Evolutionary conservation across 192 early-diverging fungal species (phyloP).

Genomic region (Coemansia asiatica): DNA sequence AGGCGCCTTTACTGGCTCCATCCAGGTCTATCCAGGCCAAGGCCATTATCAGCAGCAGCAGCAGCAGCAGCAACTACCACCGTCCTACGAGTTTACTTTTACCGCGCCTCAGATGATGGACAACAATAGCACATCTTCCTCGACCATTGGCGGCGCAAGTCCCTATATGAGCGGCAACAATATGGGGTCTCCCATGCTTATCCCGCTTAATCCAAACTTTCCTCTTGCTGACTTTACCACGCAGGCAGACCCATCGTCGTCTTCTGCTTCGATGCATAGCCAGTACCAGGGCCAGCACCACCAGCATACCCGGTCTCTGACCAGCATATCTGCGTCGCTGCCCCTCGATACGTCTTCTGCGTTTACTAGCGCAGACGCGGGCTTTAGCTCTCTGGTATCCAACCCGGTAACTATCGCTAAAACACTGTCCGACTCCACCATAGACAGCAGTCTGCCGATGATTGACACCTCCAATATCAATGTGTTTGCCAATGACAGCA

Average conservation of each 20-base stretch:
- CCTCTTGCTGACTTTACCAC: constrained; percentile 45
- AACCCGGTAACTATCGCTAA: constrained; percentile 15
- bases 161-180: constrained; percentile 19
- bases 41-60: constrained; percentile 13
- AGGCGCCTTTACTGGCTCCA: constrained; percentile 3
- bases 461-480: constrained; percentile 35
- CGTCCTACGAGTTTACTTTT: constrained; percentile 42
- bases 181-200: constrained; percentile 25
- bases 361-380: constrained; percentile 16
- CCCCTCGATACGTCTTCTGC: constrained; percentile 23
- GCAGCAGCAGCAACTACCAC: constrained; percentile 9
- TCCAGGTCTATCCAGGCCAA: constrained; percentile 3
- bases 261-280: constrained; percentile 2
- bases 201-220: constrained; percentile 54
- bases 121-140: constrained; percentile 11
- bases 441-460: constrained; percentile 23
- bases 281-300: constrained; percentile 14
- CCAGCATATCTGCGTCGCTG: constrained; percentile 26
- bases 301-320: constrained; percentile 32
- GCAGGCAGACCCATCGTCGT: neutral
- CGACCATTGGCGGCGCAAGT: constrained; percentile 14
- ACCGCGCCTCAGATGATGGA: constrained; percentile 19
- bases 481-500: constrained; percentile 24
- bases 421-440: constrained; percentile 15
- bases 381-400: constrained; percentile 20